Conservation (phyloP, 768 basidiomycete genomes). For the Suillus hirtellus region DNA sequence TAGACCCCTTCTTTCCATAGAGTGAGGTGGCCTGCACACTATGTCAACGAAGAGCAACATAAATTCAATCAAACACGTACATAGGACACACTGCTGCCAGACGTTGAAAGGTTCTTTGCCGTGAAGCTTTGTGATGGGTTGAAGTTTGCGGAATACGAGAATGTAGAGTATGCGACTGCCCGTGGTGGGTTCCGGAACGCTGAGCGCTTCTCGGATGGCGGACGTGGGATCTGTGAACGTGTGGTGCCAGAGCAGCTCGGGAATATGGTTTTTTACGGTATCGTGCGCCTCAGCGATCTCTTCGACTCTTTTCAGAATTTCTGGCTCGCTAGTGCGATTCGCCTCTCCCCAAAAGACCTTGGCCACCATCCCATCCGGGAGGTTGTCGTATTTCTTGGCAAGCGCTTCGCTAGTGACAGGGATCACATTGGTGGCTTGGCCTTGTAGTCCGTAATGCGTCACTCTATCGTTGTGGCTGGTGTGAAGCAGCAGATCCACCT, state of each 20-base stretch:
- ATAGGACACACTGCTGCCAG: neutral
- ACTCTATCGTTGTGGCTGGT: neutral
- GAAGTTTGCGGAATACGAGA: neutral
- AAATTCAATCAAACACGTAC: neutral
- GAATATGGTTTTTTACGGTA: neutral
- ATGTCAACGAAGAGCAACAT: neutral
- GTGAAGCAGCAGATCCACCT: neutral
- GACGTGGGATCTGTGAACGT: neutral
- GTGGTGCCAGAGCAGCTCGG: neutral
- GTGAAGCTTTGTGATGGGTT: neutral
- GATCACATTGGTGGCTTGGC: neutral
- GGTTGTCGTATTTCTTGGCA: neutral
- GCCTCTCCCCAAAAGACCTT: neutral
- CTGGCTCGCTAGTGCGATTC: neutral
- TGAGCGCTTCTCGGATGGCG: neutral
- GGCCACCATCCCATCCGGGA: neutral
- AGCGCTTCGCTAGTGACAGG: neutral
- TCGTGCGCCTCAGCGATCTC: too few species aligned
- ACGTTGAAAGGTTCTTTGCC: neutral
- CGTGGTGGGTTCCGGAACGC: neutral
- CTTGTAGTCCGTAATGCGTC: neutral
- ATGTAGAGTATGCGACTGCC: conserved; percentile 3
- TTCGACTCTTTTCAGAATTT: neutral
- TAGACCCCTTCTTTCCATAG: neutral
- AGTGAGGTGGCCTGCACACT: neutral